Conservation (phyloP, 345 rosid genomes). For the Trapa bicornis region DNA sequence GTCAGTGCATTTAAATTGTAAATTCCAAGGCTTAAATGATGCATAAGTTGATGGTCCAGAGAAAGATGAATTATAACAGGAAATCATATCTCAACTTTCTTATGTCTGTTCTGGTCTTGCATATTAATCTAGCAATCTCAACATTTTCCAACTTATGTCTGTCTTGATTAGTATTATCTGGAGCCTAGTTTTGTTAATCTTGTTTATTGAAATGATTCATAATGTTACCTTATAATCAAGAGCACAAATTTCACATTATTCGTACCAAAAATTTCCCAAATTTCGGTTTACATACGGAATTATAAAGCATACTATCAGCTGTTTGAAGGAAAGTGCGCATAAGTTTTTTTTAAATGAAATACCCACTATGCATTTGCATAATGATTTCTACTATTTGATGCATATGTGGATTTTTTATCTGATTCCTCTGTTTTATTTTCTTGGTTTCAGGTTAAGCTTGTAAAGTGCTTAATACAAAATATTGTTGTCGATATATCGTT, state of each 20-base stretch:
- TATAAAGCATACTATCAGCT: not conserved
- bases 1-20: not conserved
- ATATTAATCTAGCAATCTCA: not conserved
- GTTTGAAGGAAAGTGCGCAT: too few relatives aligned
- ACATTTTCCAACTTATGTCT: not conserved
- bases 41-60: not conserved
- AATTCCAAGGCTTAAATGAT: not conserved
- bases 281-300: not conserved
- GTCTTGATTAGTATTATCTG: not conserved
- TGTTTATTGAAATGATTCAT: not conserved
- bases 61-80: not conserved
- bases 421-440: not conserved
- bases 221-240: not conserved
- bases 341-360: too few relatives aligned
- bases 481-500: constrained; percentile 86
- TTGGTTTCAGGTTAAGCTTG: constrained; percentile 68
- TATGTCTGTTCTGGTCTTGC: not conserved
- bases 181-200: not conserved
- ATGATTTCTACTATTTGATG: not conserved
- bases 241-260: not conserved
- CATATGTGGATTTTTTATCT: not conserved
- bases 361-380: too few relatives aligned
- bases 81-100: not conserved
- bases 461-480: constrained; percentile 72
- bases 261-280: not conserved